These are phyloP conservation scores for Penicillium canescens DNA, from an alignment of 495 filamentous ascomycete genomes.

Conservation along the genomic window DNA sequence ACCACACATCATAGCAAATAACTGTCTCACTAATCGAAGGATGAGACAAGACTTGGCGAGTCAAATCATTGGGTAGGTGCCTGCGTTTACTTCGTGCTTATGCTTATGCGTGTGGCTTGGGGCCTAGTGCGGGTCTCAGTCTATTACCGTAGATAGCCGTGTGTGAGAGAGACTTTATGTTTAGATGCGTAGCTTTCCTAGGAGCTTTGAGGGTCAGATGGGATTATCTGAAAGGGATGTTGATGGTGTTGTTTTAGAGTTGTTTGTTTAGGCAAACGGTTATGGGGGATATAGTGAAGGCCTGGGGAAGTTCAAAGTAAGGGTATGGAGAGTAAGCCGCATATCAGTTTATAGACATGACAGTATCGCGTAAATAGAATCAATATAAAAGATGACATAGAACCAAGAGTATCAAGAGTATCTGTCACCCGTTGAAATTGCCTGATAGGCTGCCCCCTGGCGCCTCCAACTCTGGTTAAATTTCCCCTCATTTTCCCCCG, in stretches of 20 bases:
- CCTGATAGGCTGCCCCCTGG: neutral
- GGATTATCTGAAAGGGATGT: constrained; percentile 1
- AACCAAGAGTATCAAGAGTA: too few relatives aligned
- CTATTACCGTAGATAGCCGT: constrained; percentile 67
- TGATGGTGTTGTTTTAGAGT: constrained; percentile 12
- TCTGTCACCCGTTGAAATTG: neutral
- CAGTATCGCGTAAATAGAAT: too few relatives aligned
- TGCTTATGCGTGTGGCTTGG: constrained; percentile 32
- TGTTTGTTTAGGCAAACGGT: too few relatives aligned
- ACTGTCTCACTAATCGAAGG: constrained; percentile 58
- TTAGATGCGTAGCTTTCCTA: constrained; percentile 39
- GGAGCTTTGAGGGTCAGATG: too few relatives aligned
- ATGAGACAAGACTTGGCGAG: too few relatives aligned
- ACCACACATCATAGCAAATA: neutral
- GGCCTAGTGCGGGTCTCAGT: constrained; percentile 51
- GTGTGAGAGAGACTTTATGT: constrained; percentile 51
- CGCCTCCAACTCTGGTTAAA: constrained; percentile 7
- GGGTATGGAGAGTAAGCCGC: too few relatives aligned
- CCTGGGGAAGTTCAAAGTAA: too few relatives aligned
- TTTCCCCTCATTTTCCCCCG: constrained; percentile 23
- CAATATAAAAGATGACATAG: too few relatives aligned
- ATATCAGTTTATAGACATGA: too few relatives aligned
- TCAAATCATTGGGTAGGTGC: constrained; percentile 3
- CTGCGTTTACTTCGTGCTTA: neutral
- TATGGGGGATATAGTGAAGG: too few relatives aligned